Base-by-base conservation (phyloP, 805 yeast species). In the Yarrowia porcina region DNA sequence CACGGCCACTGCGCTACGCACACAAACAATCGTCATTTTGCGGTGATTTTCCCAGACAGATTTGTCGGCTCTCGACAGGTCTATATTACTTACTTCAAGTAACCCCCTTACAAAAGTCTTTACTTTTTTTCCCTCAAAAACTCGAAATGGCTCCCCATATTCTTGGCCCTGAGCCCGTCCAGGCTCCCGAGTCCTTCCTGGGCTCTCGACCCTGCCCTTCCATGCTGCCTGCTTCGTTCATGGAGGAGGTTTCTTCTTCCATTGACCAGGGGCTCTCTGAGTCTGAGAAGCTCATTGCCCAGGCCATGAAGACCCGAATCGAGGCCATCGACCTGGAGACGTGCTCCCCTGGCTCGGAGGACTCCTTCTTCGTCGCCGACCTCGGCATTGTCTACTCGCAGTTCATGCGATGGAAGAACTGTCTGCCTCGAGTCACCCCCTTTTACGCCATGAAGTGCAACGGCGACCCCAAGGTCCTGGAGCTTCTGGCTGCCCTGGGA, bases 401-500 rank as follows among this genome's bases (percentile, higher is more conserved):
- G 62, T 80, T 80, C 65, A 66, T 74, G n/a, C 76, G 83, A 41
- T 93, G 98, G 97, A 71, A 72, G 28, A 57, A 67, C 21, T 73
- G 77, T 39, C 78, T 93, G 69, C 96, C 97, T 20, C 77, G 85
- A 45, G 86, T 93, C 36, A 81, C 82, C 63, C 97, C 97, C n/a
- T 87, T 82, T 71, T 93, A 92, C 75, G 99, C 99, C 18, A 94
- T 93, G 68, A 93, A 93, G 76, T 93, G 98, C 77, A 93, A 93
- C 78, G 88, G 91, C 38, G 86, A 90, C 71, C 68, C 76, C 7
- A 76, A 76, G 63, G 84, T 93, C 12, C 73, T 93, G 66, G 71
- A 76, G 54, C 73, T 80, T 28, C 79, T 93, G 67, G 84, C 83
- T 2, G 65, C 75, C 3, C 74, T 86, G 66, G 96, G 94, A 27